Base-by-base conservation (phyloP, 2,329 filamentous ascomycete genomes). In the Fusarium hostae region DNA sequence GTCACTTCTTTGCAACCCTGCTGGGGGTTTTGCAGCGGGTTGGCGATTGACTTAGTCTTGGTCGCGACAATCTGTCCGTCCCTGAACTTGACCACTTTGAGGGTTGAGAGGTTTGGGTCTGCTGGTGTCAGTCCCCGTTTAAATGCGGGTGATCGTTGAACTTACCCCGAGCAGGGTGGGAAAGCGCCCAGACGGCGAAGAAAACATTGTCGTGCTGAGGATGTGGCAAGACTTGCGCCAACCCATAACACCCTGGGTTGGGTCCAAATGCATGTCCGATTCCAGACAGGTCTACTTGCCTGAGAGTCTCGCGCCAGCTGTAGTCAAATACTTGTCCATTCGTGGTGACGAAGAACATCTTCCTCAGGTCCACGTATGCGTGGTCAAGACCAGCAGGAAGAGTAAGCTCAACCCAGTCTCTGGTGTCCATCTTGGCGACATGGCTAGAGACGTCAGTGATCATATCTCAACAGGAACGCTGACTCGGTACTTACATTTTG, bases 21-120 rank as follows among this genome's bases (percentile, higher is more conserved):
- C 13, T 40, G 13, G 3, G 45, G 40, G 6, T 63, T 43, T 10
- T 24, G 22, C 13, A 70, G n/a, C 4, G 74, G 73, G 26, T 63
- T 76, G 24, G 54, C 35, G 8, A 76, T 59, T 5, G 61, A 64
- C 22, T 48, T 28, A 3, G 40, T 41, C 40, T 41, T 41, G 13
- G 13, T 41, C 13, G n/a, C 13, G n/a, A 24, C 40, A 41, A 41
- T 41, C 40, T 41, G 22, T 24, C 40, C 40, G 15, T 24, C 40
- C n/a, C 22, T 41, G n/a, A 41, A 41, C 40, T 41, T 41, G 13
- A 41, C n/a, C 13, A 41, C n/a, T 4, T 41, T 22, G 9, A 41
- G n/a, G 20, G 40, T 41, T 22, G 3, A 22, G n/a, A 41, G 40
- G 13, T 7, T 24, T n/a, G 4, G 13, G 13, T 6, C 40, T 41